phyloP scores from a whole-genome alignment of 148 eudicot genomes.

The Amaranthus hypochondriacus region DNA sequence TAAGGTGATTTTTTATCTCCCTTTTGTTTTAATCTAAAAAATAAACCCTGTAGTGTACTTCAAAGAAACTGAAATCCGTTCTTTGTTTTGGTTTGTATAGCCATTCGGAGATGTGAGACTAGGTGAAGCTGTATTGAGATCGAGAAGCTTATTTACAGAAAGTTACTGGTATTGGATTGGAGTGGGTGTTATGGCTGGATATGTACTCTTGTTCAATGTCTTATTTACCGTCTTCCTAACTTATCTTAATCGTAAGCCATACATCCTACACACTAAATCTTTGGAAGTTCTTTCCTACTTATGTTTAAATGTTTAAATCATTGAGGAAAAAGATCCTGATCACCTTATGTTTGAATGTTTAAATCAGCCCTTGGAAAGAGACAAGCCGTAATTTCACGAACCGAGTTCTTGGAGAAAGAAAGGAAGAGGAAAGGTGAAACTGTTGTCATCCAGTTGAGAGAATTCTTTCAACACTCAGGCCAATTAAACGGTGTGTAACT shows the following conservation, averaged over 20 bases:
- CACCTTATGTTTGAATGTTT: not conserved
- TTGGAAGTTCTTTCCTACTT: not conserved
- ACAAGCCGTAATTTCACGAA: conserved; percentile 79
- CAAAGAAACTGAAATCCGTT: not conserved
- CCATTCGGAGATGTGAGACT: conserved; percentile 30
- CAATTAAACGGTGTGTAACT: conserved; percentile 58
- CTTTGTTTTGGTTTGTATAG: conserved; percentile 24
- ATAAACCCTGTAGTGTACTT: not conserved
- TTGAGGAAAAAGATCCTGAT: conserved; percentile 2
- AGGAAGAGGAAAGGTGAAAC: conserved; percentile 53
- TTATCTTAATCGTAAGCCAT: conserved; percentile 75
- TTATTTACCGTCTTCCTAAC: conserved; percentile 74
- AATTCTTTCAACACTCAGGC: conserved; percentile 75
- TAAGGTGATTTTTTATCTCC: conserved; percentile 46
- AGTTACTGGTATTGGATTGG: conserved; percentile 99
- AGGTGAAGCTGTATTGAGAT: conserved; percentile 63
- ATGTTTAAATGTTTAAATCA: not conserved
- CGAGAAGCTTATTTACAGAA: conserved; percentile 72
- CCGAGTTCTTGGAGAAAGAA: conserved; percentile 68
- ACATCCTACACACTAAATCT: conserved; percentile 9
- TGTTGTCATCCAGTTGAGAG: conserved; percentile 62
- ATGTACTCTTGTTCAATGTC: conserved; percentile 65
- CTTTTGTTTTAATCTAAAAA: not conserved
- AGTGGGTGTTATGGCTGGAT: conserved; percentile 78
- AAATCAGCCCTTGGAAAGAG: conserved; percentile 71